A percentile compares a stretch with the other conserved stretches of the same genome.
phyloP scores from a whole-genome alignment of 208 protist species.

The Vickermania ingenoplastis region DNA sequence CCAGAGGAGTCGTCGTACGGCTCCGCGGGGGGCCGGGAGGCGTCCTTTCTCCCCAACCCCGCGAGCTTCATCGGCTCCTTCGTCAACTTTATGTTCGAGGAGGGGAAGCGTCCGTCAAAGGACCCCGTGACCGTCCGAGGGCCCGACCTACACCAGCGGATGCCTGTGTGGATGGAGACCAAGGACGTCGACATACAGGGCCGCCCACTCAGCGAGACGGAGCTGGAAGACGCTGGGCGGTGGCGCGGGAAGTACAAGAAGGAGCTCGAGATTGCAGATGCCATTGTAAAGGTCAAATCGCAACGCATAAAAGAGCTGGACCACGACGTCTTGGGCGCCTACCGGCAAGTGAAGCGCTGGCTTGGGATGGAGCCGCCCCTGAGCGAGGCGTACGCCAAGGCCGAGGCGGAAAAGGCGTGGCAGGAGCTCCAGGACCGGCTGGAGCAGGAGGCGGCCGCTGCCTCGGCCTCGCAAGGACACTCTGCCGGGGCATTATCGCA shows the following conservation, averaged over 20 bases:
- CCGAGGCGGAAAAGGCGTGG: slow-evolving; percentile 14
- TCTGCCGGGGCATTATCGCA: background rate
- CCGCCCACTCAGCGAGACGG: slow-evolving; percentile 38
- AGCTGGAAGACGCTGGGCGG: slow-evolving; percentile 21
- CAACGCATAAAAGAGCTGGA: slow-evolving; percentile 31
- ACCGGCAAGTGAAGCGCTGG: slow-evolving; percentile 25
- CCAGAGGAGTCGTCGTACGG: slow-evolving; percentile 7
- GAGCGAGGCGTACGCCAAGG: slow-evolving; percentile 32
- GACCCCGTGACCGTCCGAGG: slow-evolving; percentile 10
- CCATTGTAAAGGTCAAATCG: slow-evolving; percentile 49
- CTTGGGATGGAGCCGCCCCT: slow-evolving; percentile 37
- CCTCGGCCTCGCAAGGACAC: background rate
- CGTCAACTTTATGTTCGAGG: slow-evolving; percentile 15
- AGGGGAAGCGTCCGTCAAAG: slow-evolving; percentile 9
- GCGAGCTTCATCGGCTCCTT: slow-evolving; percentile 9
- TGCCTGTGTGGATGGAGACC: slow-evolving; percentile 70
- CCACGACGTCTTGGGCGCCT: slow-evolving; percentile 48
- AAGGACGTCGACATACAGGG: slow-evolving; percentile 75
- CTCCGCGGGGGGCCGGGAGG: slow-evolving; percentile 22
- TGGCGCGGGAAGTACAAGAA: slow-evolving; percentile 42
- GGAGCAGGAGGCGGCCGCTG: background rate
- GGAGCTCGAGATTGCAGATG: slow-evolving; percentile 70
- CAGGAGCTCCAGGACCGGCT: background rate
- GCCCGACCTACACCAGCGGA: slow-evolving; percentile 39
- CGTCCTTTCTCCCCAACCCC: slow-evolving; percentile 15